These are phyloP conservation scores for Penicillium sp. DNA, from an alignment of 2,329 filamentous ascomycete species.

Conservation along the genomic window DNA sequence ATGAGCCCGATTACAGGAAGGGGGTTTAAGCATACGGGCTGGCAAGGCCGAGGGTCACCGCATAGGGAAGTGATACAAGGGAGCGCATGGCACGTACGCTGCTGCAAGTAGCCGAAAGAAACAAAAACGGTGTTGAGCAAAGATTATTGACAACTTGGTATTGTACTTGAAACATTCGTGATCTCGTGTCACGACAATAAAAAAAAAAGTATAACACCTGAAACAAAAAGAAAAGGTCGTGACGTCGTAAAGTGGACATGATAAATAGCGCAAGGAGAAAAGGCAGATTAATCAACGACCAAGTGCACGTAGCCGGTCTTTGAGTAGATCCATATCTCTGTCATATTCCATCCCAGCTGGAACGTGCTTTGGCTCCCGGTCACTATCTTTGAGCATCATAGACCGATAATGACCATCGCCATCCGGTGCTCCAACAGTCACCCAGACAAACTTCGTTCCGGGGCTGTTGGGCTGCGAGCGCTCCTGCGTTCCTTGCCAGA, in stretches of 20 bases:
- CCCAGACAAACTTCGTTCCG: conserved; percentile 53
- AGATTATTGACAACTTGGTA: neutral
- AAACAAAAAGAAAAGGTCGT: conserved; percentile 23
- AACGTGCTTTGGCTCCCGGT: conserved; percentile 18
- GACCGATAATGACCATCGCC: conserved; percentile 48
- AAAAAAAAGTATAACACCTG: conserved; percentile 1
- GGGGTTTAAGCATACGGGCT: neutral
- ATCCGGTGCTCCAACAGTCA: conserved; percentile 50
- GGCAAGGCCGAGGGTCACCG: no score
- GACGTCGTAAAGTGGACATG: conserved; percentile 22
- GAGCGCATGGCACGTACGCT: neutral
- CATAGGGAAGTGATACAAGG: neutral
- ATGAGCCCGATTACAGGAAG: no score
- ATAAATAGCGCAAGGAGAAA: conserved; percentile 13
- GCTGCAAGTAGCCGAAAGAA: neutral
- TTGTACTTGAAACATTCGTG: neutral
- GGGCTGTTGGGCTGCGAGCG: conserved; percentile 45
- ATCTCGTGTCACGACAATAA: neutral
- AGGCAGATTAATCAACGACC: conserved; percentile 20
- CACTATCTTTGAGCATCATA: conserved; percentile 33
- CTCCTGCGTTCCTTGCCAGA: conserved; percentile 46
- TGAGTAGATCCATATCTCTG: conserved; percentile 32
- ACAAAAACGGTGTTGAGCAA: neutral
- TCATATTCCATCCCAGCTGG: conserved; percentile 20
- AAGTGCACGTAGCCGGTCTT: conserved; percentile 31